Evolutionary conservation across 352 stramenopile species (phyloP).

Genomic region (Pythium apleroticum): DNA sequence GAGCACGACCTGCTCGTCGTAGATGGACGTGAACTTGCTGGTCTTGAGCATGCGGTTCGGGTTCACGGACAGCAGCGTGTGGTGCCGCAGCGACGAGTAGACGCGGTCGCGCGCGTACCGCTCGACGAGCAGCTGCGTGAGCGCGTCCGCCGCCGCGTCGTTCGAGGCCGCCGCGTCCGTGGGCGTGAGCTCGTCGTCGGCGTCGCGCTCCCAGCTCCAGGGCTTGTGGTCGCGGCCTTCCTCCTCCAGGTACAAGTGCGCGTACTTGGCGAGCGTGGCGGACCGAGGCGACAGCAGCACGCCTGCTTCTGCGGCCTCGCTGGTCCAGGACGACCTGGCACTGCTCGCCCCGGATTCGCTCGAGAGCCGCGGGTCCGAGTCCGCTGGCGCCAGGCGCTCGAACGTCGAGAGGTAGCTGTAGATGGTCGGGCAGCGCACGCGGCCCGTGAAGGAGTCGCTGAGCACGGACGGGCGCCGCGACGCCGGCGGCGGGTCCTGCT

Average conservation of each 20-base stretch:
- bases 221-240: slow-evolving; percentile 52
- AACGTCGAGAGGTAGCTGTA: slow-evolving; percentile 79
- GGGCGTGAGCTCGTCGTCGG: slow-evolving; percentile 42
- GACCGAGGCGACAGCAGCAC: slow-evolving; percentile 57
- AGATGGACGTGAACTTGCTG: slow-evolving; percentile 77
- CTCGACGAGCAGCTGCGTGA: slow-evolving; percentile 2
- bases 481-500: not conserved
- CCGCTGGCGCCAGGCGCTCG: slow-evolving; percentile 40
- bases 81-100: slow-evolving; percentile 63
- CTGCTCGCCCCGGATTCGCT: slow-evolving; percentile 12
- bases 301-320: too few species aligned
- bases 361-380: slow-evolving; percentile 5
- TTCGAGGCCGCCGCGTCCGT: not conserved
- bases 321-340: slow-evolving; percentile 19
- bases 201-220: slow-evolving; percentile 51
- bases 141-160: not conserved
- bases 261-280: slow-evolving; percentile 77
- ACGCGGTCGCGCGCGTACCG: slow-evolving; percentile 53
- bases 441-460: slow-evolving; percentile 13
- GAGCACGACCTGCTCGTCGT: slow-evolving; percentile 75
- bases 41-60: slow-evolving; percentile 76
- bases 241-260: slow-evolving; percentile 68
- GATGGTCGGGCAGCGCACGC: slow-evolving; percentile 61
- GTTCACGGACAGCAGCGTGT: slow-evolving; percentile 69
- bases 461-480: not conserved